These are phyloP conservation scores for Hypomontagnella submonticulosa DNA, from an alignment of 495 filamentous ascomycete genomes.

Conservation along the genomic window DNA sequence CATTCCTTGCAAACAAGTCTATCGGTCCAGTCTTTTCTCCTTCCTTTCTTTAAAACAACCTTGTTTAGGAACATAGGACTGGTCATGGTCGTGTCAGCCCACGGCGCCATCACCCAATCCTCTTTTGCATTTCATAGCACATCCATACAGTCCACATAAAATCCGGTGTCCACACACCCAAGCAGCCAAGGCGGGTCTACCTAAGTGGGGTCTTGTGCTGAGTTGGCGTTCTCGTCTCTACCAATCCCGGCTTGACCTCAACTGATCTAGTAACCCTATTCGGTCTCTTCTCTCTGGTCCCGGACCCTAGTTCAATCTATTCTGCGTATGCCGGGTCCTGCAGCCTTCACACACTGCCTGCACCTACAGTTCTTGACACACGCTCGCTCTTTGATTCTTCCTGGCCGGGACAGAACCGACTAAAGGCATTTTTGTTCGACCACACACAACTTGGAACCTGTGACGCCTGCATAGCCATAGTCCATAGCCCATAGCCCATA, in stretches of 20 bases:
- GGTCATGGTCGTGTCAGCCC: slow-evolving; percentile 47
- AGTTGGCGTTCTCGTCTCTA: slow-evolving; percentile 42
- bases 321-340: slow-evolving; percentile 34
- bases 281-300: slow-evolving; percentile 25
- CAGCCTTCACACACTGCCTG: slow-evolving; percentile 11
- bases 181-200: slow-evolving; percentile 37
- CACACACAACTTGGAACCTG: slow-evolving; percentile 13
- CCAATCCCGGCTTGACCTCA: slow-evolving; percentile 28
- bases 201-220: slow-evolving; percentile 46
- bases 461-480: slow-evolving; percentile 27
- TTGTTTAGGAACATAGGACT: slow-evolving; percentile 30
- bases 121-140: slow-evolving; percentile 24
- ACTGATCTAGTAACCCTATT: slow-evolving; percentile 27
- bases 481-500: no score
- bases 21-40: slow-evolving; percentile 7
- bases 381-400: slow-evolving; percentile 13
- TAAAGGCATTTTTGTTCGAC: slow-evolving; percentile 22
- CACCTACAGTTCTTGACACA: slow-evolving; percentile 14
- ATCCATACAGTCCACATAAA: slow-evolving; percentile 28
- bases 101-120: slow-evolving; percentile 46
- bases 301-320: slow-evolving; percentile 33
- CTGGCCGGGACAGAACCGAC: slow-evolving; percentile 15
- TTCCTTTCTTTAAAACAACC: slow-evolving; percentile 33
- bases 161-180: slow-evolving; percentile 7
- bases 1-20: slow-evolving; percentile 41